Conservation (phyloP, 2,329 filamentous ascomycete genomes). For the Aspergillus phoenicis region DNA sequence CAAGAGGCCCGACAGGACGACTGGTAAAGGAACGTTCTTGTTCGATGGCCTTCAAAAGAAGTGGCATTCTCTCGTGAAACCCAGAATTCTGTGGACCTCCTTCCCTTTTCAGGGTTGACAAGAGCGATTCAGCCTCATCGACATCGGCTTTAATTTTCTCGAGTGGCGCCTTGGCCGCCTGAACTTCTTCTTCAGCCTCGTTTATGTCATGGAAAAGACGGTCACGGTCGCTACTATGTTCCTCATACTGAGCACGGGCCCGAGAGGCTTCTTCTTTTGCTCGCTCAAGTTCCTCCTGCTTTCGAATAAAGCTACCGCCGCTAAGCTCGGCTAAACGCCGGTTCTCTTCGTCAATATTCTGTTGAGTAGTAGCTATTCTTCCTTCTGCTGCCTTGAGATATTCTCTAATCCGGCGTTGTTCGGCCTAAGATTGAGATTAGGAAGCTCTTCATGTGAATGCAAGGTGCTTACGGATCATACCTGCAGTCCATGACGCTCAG, state of each 20-base stretch:
- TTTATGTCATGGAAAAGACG: slow-evolving; percentile 40
- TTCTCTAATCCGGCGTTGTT: slow-evolving; percentile 67
- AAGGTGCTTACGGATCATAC: slow-evolving; percentile 25
- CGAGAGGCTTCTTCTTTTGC: slow-evolving; percentile 56
- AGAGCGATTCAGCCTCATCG: slow-evolving; percentile 52
- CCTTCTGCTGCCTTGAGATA: slow-evolving; percentile 58
- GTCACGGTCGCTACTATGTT: slow-evolving; percentile 42
- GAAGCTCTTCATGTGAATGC: slow-evolving; percentile 6
- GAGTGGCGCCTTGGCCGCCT: slow-evolving; percentile 28
- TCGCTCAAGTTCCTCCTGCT: slow-evolving; percentile 60
- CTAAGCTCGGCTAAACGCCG: slow-evolving; percentile 66
- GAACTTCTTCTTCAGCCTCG: slow-evolving; percentile 37
- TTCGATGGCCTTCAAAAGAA: slow-evolving; percentile 69
- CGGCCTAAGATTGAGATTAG: slow-evolving; percentile 48
- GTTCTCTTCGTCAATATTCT: slow-evolving; percentile 52
- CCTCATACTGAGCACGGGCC: slow-evolving; percentile 46
- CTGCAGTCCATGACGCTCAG: slow-evolving; percentile 57
- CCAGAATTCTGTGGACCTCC: slow-evolving; percentile 63
- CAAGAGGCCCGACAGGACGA: slow-evolving; percentile 82
- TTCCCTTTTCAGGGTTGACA: slow-evolving; percentile 58
- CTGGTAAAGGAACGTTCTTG: slow-evolving; percentile 68
- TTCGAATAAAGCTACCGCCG: slow-evolving; percentile 68
- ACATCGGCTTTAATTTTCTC: slow-evolving; percentile 58
- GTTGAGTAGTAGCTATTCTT: slow-evolving; percentile 45
- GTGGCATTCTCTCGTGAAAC: slow-evolving; percentile 65